Base-by-base conservation (phyloP, 2,329 filamentous ascomycete genomes). In the Rhexocercosporidium sp. region DNA sequence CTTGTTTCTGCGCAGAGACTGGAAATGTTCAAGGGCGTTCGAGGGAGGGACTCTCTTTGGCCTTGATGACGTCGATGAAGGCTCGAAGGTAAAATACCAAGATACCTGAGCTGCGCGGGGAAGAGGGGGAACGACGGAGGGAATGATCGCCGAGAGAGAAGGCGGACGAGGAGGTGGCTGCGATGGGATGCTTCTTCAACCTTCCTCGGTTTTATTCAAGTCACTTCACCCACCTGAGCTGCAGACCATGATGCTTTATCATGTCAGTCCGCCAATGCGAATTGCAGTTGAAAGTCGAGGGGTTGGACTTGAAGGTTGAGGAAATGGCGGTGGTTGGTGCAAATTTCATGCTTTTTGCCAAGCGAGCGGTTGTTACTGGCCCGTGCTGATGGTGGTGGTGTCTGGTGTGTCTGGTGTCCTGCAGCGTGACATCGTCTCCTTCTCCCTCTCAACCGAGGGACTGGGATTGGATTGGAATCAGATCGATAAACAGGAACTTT, bases 21-120 rank as follows among this genome's bases (percentile, higher is more conserved):
- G n/a, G n/a, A n/a, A 12, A 12, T 16, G 12, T 31, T 44, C 22
- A 34, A 59, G 25, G 31, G 34, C 39, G 14, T 39, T 46, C 8
- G 34, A 44, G n/a, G n/a, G 22, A 14, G 25, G 22, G 56, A 57
- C 27, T 27, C n/a, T 60, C 25, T 37, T 25, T 22, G n/a, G 49
- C 22, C 16, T 9, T 44, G 59, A 68, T 71, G 69, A 71, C 69
- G 67, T 71, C 62, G 69, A 66, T 68, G 69, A 69, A 44, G 67
- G 22, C 20, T 64, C 16, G 22, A 39, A 22, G 22, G 49, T 34
- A 41, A 20, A 16, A 46, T 64, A 27, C 39, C 31, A 44, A 25
- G 37, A n/a, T 39, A 41, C 27, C 54, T 62, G 49, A 41, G 20
- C 25, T 7, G 20, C 54, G 51, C 37, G n/a, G 18, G 51, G 51